Conservation (phyloP, 2,329 filamentous ascomycete genomes). For the Esteya vermicola region DNA sequence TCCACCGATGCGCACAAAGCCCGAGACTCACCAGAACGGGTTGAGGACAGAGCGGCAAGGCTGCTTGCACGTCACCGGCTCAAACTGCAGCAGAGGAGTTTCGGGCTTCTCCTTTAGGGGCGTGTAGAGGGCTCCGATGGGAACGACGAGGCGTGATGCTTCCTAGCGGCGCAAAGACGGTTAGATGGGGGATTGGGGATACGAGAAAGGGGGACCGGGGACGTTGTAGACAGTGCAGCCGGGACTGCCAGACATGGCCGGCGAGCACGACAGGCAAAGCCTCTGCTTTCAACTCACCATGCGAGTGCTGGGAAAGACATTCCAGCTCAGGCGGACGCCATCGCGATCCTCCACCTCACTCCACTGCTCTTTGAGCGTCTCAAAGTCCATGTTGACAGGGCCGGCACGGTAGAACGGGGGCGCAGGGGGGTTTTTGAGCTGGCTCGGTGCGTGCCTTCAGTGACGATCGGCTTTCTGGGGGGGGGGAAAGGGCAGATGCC, state of each 20-base stretch:
- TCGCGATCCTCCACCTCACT: conserved; percentile 92
- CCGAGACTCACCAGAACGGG: conserved; percentile 66
- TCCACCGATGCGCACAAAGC: background rate
- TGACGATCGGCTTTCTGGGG: background rate
- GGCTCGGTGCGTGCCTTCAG: no score
- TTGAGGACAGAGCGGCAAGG: conserved; percentile 94
- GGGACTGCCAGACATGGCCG: background rate
- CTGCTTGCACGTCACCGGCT: conserved; percentile 91
- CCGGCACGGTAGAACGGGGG: background rate
- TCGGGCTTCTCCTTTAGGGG: conserved; percentile 90
- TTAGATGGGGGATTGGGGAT: no score
- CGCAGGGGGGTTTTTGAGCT: no score
- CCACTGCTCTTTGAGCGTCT: conserved; percentile 89
- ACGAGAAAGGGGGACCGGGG: no score
- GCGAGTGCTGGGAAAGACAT: conserved; percentile 93
- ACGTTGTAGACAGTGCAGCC: no score
- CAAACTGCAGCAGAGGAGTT: conserved; percentile 80
- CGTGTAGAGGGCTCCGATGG: conserved; percentile 91
- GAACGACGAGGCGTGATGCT: conserved; percentile 86
- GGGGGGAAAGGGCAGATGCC: background rate
- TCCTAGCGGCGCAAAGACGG: conserved; percentile 38
- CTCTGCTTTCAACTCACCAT: conserved; percentile 50
- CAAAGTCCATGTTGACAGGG: conserved; percentile 63
- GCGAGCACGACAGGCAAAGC: background rate
- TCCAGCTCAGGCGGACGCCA: conserved; percentile 94